Base-by-base conservation (phyloP, 2,329 filamentous ascomycete species). In the Alternaria alternata region DNA sequence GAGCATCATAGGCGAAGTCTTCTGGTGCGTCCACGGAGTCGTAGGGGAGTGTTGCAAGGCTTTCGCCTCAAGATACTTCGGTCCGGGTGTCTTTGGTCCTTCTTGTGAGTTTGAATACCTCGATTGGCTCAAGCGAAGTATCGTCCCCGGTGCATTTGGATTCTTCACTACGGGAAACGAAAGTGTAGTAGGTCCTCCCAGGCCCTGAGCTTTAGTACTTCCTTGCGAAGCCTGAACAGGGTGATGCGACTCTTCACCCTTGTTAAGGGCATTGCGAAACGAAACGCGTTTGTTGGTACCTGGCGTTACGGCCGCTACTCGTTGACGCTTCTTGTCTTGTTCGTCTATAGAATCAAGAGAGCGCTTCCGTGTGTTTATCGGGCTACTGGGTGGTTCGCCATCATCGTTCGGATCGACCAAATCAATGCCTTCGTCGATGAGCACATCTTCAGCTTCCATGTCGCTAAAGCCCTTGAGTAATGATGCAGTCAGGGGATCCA, bases 91-190 rank as follows among this genome's bases (percentile, higher is more conserved):
- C 47, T 71, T 72, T 0, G 69, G 73, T 3, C 66, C 43, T 30
- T 78, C 73, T 56, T 78, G 75, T 3, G 75, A 75, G 24, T 83
- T 83, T 39, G 87, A 86, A 36, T 85, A 85, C 52, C 76, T 80
- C 55, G 84, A 87, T 75, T 94, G 91, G 70, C 90, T 93, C 30
- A 92, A 80, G 44, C 89, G 87, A 46, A 88, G 67, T 28, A 84
- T 81, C 0, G 89, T 91, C 59, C 83, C 83, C 5, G 87, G 85
- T 67, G 92, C 87, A 67, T 88, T 85, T 1, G 89, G 86, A 67
- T 94, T 88, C 78, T 96, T 96, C 22, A 94, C 91, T 12, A 93
- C 86, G 1, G 90, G 86, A 70, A 93, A 96, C 28, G 84, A 84
- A 26, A 93, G 80, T 22, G 81, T 83, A 4, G 63, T 83, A 71